A percentile compares a stretch with the other conserved stretches of the same genome.
These are phyloP conservation scores for Aspergillus sp. DNA, from an alignment of 2,329 filamentous ascomycete species.

Conservation along the genomic window DNA sequence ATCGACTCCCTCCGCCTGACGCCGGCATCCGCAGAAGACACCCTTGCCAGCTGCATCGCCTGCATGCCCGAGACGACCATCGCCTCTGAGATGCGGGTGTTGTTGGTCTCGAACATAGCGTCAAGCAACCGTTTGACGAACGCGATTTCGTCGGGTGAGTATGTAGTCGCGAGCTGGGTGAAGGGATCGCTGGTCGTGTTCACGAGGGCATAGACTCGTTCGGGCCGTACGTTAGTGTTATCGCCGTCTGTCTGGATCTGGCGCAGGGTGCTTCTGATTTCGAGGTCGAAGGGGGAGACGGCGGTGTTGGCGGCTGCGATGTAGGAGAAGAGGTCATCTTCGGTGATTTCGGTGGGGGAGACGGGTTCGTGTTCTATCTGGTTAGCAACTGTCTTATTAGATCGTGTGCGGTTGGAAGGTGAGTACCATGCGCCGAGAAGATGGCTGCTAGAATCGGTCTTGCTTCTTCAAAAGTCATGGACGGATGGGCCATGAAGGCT, in stretches of 20 bases:
- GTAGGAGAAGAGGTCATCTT: conserved; percentile 61
- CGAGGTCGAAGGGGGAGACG: conserved; percentile 75
- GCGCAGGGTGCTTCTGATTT: conserved; percentile 69
- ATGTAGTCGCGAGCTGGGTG: conserved; percentile 79
- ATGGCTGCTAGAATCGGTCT: conserved; percentile 71
- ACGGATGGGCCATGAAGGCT: conserved; percentile 71
- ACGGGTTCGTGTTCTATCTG: conserved; percentile 41
- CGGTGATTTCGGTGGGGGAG: conserved; percentile 57
- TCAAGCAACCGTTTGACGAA: conserved; percentile 85
- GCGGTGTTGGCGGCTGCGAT: conserved; percentile 64
- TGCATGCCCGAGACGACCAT: conserved; percentile 77
- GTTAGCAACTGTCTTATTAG: background rate
- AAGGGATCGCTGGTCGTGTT: conserved; percentile 80
- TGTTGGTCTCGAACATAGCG: conserved; percentile 84
- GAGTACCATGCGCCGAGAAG: conserved; percentile 51
- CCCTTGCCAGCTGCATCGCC: conserved; percentile 61
- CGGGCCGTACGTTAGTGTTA: conserved; percentile 11
- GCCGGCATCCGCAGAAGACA: conserved; percentile 23
- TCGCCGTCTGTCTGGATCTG: conserved; percentile 48
- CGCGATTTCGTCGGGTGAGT: conserved; percentile 74
- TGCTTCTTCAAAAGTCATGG: conserved; percentile 68
- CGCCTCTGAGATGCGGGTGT: conserved; percentile 70
- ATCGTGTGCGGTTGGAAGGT: background rate
- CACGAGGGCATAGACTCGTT: conserved; percentile 73
- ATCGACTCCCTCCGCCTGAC: conserved; percentile 41